phyloP scores from a whole-genome alignment of 139 green algal species.

The Pleodorina starrii region DNA sequence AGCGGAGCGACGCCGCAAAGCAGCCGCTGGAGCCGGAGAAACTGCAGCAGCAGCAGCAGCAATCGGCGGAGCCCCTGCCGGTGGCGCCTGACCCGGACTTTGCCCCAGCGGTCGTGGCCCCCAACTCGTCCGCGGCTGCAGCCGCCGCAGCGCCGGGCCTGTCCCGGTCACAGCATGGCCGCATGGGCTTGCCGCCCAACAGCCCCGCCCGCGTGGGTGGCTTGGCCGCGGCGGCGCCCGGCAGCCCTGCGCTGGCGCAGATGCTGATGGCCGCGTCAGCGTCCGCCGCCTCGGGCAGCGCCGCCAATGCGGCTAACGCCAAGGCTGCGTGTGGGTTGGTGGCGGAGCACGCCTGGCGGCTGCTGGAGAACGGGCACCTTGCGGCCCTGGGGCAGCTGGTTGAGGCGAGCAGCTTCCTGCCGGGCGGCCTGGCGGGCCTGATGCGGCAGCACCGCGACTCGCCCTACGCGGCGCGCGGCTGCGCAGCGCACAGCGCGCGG shows the following conservation, averaged over 20 bases:
- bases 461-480: slow-evolving; percentile 56
- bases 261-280: neutral
- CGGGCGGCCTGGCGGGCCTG: slow-evolving; percentile 54
- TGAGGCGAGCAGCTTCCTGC: slow-evolving; percentile 48
- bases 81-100: neutral
- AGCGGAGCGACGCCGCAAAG: neutral
- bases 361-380: slow-evolving; percentile 66
- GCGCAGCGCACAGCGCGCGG: slow-evolving; percentile 47
- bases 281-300: neutral
- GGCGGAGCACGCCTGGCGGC: slow-evolving; percentile 65
- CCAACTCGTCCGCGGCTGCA: neutral
- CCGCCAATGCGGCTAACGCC: neutral
- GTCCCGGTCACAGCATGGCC: neutral
- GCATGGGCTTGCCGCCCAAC: neutral
- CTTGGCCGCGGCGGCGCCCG: neutral
- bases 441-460: slow-evolving; percentile 52
- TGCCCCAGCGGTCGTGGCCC: no score
- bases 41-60: neutral
- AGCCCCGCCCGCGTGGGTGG: neutral
- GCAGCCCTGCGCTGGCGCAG: neutral
- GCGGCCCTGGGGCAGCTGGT: slow-evolving; percentile 54
- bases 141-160: neutral
- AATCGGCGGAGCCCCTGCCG: neutral
- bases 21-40: neutral
- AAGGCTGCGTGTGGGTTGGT: slow-evolving; percentile 61